These are phyloP conservation scores for Fragaria ananassa DNA, from an alignment of 306 rosid genomes.

Conservation along the genomic window DNA sequence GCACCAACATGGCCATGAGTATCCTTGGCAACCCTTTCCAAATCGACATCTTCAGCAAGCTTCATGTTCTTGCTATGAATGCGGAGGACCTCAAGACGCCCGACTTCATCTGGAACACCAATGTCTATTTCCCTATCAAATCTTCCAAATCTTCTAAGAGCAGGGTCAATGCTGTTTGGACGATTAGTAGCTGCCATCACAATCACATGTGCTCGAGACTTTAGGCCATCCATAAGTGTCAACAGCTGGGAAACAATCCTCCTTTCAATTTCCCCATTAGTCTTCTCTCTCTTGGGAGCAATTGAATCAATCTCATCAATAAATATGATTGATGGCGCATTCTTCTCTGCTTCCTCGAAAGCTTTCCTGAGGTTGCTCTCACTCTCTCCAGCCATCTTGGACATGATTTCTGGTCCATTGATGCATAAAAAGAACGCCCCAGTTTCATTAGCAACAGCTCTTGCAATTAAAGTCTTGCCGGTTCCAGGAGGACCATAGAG, in stretches of 20 bases:
- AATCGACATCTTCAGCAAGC: slow-evolving; percentile 24
- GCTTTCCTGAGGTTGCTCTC: slow-evolving; percentile 27
- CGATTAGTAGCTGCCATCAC: slow-evolving; percentile 24
- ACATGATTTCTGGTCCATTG: slow-evolving; percentile 23
- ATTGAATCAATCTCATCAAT: slow-evolving; percentile 22
- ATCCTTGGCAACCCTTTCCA: slow-evolving; percentile 18
- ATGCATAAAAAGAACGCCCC: slow-evolving; percentile 21
- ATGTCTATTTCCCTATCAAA: slow-evolving; percentile 28
- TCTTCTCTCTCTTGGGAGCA: slow-evolving; percentile 25
- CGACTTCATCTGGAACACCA: slow-evolving; percentile 28
- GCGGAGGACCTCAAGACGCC: slow-evolving; percentile 22
- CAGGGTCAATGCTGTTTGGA: slow-evolving; percentile 23
- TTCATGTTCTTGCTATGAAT: slow-evolving; percentile 23
- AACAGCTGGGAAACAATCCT: slow-evolving; percentile 24
- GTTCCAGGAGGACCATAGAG: slow-evolving; percentile 44
- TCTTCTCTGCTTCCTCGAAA: slow-evolving; percentile 20
- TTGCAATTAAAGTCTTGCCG: slow-evolving; percentile 38
- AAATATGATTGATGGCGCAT: slow-evolving; percentile 19
- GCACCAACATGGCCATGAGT: slow-evolving; percentile 30
- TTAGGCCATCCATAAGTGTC: slow-evolving; percentile 28
- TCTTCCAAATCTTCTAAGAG: slow-evolving; percentile 24
- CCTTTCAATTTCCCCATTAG: slow-evolving; percentile 19
- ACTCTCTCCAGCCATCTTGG: slow-evolving; percentile 19
- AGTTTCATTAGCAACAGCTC: slow-evolving; percentile 36
- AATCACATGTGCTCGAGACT: slow-evolving; percentile 26